Percentiles rank a stretch among this genome's conserved stretches.
phyloP scores from a whole-genome alignment of 1,284 basidiomycete species.

The Rhodotorula sp. region DNA sequence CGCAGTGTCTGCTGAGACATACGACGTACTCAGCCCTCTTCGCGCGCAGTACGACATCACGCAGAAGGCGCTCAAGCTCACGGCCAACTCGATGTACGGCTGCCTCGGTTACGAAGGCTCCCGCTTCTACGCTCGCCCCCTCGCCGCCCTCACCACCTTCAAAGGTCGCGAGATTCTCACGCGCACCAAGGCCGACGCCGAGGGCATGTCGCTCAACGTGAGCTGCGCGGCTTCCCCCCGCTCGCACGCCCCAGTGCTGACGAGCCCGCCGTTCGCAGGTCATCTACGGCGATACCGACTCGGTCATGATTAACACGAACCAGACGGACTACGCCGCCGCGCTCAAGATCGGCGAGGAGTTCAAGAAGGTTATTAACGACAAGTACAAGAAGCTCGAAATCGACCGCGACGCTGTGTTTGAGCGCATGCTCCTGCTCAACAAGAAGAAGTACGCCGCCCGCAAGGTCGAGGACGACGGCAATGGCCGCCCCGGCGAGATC shows the following conservation, averaged over 20 bases:
- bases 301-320: conserved; percentile 97
- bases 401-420: conserved; percentile 92
- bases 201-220: conserved; percentile 84
- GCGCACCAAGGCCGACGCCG: conserved; percentile 88
- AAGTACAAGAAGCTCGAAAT: conserved; percentile 94
- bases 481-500: conserved; percentile 45
- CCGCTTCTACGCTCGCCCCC: conserved; percentile 92
- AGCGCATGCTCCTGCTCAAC: conserved; percentile 87
- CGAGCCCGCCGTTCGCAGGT: conserved; percentile 62
- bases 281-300: conserved; percentile 98
- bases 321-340: conserved; percentile 85
- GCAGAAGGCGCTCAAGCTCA: conserved; percentile 95
- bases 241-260: neutral
- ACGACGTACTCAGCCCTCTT: too few relatives aligned
- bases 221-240: conserved; percentile 46
- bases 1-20: neutral
- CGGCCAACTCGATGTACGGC: conserved; percentile 99
- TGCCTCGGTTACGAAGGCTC: conserved; percentile 98
- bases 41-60: conserved; percentile 82
- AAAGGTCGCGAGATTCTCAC: conserved; percentile 98
- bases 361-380: conserved; percentile 96
- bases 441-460: conserved; percentile 99
- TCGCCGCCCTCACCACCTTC: conserved; percentile 95
- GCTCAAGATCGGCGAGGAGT: conserved; percentile 83
- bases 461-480: conserved; percentile 78